A percentile compares a stretch with the other conserved stretches of the same genome.
Evolutionary conservation across 306 rosid species (phyloP).

Genomic region (Lagenaria siceraria): DNA sequence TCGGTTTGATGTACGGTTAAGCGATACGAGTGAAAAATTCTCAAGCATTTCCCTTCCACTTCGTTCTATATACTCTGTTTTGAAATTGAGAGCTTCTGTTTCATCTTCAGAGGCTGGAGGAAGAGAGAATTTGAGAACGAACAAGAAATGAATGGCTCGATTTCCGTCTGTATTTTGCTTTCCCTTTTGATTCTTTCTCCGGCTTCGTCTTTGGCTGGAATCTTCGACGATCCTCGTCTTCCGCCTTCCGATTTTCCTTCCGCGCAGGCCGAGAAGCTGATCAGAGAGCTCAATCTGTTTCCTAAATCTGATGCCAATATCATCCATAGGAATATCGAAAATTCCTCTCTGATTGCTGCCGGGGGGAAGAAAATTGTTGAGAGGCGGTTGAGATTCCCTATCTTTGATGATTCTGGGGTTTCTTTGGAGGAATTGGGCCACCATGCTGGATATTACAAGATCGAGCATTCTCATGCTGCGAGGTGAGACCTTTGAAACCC

Average conservation of each 20-base stretch:
- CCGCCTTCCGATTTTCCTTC: slow-evolving; percentile 29
- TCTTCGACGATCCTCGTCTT: slow-evolving; percentile 6
- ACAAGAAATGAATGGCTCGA: slow-evolving; percentile 20
- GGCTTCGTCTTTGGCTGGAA: slow-evolving; percentile 15
- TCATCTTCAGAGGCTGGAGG: background rate
- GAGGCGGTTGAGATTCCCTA: slow-evolving; percentile 53
- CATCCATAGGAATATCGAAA: slow-evolving; percentile 11
- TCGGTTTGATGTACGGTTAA: background rate
- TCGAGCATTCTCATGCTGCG: slow-evolving; percentile 75
- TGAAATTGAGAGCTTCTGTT: background rate
- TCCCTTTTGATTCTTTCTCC: slow-evolving; percentile 16
- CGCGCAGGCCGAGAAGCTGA: slow-evolving; percentile 37
- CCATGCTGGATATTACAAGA: slow-evolving; percentile 77
- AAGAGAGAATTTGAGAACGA: background rate
- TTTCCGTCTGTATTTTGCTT: slow-evolving; percentile 8
- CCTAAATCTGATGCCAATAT: slow-evolving; percentile 52
- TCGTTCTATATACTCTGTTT: background rate
- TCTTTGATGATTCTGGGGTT: slow-evolving; percentile 27
- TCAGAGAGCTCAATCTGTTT: slow-evolving; percentile 57
- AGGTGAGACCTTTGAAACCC: slow-evolving; percentile 17
- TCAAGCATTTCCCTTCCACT: background rate
- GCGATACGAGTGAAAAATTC: background rate
- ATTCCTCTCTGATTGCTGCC: background rate
- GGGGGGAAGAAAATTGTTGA: slow-evolving; percentile 39
- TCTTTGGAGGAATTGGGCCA: slow-evolving; percentile 69